Conservation (phyloP, 257 asterid genomes). For the Dorcoceras hygrometricum region DNA sequence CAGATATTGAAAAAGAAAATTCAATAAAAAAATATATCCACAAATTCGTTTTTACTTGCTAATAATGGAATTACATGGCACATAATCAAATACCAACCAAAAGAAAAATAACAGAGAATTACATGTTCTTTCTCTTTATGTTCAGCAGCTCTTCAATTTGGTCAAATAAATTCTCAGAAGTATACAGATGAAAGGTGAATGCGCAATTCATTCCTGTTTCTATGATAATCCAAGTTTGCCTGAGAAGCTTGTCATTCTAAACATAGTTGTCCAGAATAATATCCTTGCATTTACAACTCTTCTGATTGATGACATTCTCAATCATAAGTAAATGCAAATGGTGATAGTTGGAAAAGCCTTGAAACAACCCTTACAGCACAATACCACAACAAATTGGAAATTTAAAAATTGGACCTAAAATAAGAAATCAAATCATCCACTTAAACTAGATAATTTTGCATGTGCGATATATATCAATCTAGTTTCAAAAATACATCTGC, state of each 20-base stretch:
- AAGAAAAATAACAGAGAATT: neutral
- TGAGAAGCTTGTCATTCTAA: neutral
- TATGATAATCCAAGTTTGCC: neutral
- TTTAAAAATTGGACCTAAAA: neutral
- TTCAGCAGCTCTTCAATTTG: neutral
- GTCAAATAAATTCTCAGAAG: too few relatives aligned
- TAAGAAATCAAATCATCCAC: too few relatives aligned
- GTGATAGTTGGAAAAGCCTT: neutral
- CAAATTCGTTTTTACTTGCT: neutral
- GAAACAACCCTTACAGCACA: neutral
- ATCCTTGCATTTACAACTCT: neutral
- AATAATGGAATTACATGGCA: neutral
- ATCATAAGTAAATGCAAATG: neutral
- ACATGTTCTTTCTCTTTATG: neutral
- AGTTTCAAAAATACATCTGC: neutral
- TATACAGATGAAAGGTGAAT: neutral
- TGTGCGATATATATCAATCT: neutral
- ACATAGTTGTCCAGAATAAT: neutral
- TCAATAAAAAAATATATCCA: neutral
- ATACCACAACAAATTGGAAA: neutral
- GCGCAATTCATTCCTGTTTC: neutral
- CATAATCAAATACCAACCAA: neutral
- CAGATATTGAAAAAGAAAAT: slow-evolving; percentile 15
- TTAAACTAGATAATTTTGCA: neutral
- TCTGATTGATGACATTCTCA: neutral